A percentile compares a stretch with the other conserved stretches of the same genome.
These are phyloP conservation scores for Scutellaria barbata DNA, from an alignment of 257 asterid species.

Conservation along the genomic window DNA sequence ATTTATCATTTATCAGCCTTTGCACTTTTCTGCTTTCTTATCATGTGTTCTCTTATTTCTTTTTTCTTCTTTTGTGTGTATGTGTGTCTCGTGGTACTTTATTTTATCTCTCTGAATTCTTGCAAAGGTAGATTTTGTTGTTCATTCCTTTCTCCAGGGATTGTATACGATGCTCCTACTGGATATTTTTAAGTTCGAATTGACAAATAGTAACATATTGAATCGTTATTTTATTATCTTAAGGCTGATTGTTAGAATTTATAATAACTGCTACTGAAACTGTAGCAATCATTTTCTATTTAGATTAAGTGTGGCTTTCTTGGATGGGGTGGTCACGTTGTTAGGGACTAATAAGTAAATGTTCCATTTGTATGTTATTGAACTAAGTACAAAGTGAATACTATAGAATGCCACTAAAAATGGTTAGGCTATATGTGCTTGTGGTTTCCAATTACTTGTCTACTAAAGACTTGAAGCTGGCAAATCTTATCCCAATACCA, in stretches of 20 bases:
- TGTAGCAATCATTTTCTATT: conserved; percentile 15
- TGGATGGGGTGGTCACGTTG: conserved; percentile 21
- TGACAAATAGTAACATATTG: not conserved
- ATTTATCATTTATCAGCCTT: conserved; percentile 18
- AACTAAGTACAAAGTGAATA: not conserved
- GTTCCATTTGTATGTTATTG: not conserved
- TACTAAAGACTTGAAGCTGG: not conserved
- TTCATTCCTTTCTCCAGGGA: not conserved
- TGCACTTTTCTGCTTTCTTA: not conserved
- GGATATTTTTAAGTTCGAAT: not conserved
- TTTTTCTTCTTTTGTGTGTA: not conserved
- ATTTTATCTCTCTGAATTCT: not conserved
- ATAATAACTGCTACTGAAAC: not conserved
- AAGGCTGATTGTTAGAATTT: conserved; percentile 1
- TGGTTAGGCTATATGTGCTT: not conserved
- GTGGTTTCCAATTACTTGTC: not conserved
- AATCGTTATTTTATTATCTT: not conserved
- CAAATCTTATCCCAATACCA: not conserved
- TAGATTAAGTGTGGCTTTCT: not conserved
- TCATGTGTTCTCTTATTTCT: conserved; percentile 10
- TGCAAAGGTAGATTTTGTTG: not conserved
- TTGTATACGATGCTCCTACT: not conserved
- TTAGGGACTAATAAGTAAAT: not conserved
- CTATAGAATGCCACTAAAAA: not conserved
- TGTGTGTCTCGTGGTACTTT: not conserved